Evolutionary conservation across 2,329 filamentous ascomycete genomes (phyloP).

Genomic region (Arthroderma uncinatum): DNA sequence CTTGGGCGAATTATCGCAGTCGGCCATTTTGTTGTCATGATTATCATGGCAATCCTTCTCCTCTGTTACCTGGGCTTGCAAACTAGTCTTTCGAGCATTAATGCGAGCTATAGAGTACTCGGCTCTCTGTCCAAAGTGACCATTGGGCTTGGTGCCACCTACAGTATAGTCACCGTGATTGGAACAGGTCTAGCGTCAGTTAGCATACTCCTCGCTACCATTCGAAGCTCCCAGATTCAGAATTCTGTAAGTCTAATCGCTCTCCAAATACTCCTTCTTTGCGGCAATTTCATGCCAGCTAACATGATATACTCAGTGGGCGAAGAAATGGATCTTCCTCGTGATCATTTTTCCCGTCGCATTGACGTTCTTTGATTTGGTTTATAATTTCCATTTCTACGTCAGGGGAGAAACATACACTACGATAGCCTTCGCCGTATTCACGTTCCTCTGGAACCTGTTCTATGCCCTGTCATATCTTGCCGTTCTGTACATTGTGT

Average conservation of each 20-base stretch:
- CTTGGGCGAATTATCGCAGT: constrained; percentile 4
- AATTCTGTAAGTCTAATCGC: neutral
- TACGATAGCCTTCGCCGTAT: neutral
- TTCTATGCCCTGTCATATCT: neutral
- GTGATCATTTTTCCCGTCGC: neutral
- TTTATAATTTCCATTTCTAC: neutral
- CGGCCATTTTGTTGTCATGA: constrained; percentile 6
- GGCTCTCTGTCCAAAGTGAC: neutral
- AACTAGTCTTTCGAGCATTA: neutral
- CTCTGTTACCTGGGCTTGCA: neutral
- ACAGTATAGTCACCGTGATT: neutral
- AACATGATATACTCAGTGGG: neutral
- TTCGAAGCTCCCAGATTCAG: neutral
- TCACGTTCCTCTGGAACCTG: neutral
- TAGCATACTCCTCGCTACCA: constrained; percentile 1
- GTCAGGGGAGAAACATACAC: neutral
- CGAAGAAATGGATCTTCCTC: constrained; percentile 4
- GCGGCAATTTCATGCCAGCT: neutral
- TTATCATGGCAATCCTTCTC: constrained; percentile 7
- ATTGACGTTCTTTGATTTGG: neutral
- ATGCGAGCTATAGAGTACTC: neutral
- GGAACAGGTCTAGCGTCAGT: neutral
- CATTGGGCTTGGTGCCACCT: neutral
- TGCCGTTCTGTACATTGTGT: neutral
- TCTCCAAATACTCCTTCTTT: no score